phyloP scores from a whole-genome alignment of 352 stramenopile species.

The Globisporangium spiculum region DNA sequence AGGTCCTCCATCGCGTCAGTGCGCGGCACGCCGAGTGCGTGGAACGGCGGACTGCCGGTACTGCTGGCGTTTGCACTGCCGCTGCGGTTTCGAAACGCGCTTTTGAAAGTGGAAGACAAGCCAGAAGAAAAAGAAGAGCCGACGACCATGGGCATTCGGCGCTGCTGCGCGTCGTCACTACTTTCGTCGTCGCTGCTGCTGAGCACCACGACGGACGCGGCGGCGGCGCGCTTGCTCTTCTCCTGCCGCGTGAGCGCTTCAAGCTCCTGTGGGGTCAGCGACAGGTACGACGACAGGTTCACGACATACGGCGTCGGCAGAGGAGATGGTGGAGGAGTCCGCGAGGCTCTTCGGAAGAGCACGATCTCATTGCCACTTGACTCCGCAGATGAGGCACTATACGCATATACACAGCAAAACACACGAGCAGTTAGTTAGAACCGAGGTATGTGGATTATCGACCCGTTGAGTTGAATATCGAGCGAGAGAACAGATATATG shows the following conservation, averaged over 20 bases:
- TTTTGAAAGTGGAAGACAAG: neutral
- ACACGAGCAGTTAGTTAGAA: neutral
- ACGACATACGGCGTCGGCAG: slow-evolving; percentile 15
- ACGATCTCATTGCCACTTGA: slow-evolving; percentile 36
- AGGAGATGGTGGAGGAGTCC: slow-evolving; percentile 5
- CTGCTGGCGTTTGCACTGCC: slow-evolving; percentile 31
- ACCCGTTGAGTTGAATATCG: neutral
- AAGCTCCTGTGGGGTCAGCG: slow-evolving; percentile 42
- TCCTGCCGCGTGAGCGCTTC: slow-evolving; percentile 37
- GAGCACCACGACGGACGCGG: neutral
- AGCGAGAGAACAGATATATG: neutral
- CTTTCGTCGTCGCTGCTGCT: slow-evolving; percentile 15
- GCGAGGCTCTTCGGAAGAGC: slow-evolving; percentile 25
- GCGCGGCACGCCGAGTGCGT: slow-evolving; percentile 31
- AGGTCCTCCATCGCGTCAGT: slow-evolving; percentile 27
- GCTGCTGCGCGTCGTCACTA: slow-evolving; percentile 13
- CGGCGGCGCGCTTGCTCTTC: slow-evolving; percentile 21
- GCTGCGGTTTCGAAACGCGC: slow-evolving; percentile 13
- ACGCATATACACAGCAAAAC: neutral
- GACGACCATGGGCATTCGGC: slow-evolving; percentile 3
- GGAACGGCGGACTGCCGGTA: slow-evolving; percentile 29
- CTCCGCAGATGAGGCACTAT: slow-evolving; percentile 9
- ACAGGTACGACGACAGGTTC: slow-evolving; percentile 45
- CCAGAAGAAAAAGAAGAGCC: neutral
- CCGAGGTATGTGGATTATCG: neutral